Base-by-base conservation (phyloP, 2,329 filamentous ascomycete genomes). In the Curvularia hawaiiensis region DNA sequence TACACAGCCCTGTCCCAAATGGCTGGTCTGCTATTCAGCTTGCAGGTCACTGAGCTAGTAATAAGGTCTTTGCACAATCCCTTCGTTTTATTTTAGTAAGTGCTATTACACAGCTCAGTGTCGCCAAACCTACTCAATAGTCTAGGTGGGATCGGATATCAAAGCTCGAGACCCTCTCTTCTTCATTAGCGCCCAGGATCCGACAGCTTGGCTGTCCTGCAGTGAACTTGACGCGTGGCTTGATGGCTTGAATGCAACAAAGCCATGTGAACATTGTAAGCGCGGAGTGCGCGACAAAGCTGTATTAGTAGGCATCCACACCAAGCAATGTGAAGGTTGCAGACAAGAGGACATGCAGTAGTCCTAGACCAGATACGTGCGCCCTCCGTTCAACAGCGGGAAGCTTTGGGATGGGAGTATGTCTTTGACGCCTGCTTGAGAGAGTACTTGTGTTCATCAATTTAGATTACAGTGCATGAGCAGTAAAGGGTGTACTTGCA, bases 301-400 rank as follows among this genome's bases (percentile, higher is more conserved):
- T 38, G 46, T 39, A 48, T 39, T 30, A 24, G 31, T 38, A 48
- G 46, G 31, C 33, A 48, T 20, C 46, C 46, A 48, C 46, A 46
- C 45, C 30, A 31, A 18, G 9, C 8, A 16, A 4, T 22, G 31
- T 28, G 12, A 48, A 26, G 46, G 20, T 10, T 38, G 46, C 14
- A 31, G 14, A 12, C 3, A 48, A 38, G 20, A 35, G 4, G 12
- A 4, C 2, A 14, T 48, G 46, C 31, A 26, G 22, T 20, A 20
- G 28, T 6, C 9, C 46, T 38, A 48, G 46, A 38, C 22, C 22
- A n/a, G 26, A 48, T 38, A 8, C 8, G 14, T 48, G 9, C 16
- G 5, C 20, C 35, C 8, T n/a, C 46, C 31, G 14, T n/a, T 24
- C 20, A n/a, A 11, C 9, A 12, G 14, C 18, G 16, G n/a, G 14